Evolutionary conservation across 2,329 filamentous ascomycete genomes (phyloP).

Genomic region (Trichoderma guizhouense): DNA sequence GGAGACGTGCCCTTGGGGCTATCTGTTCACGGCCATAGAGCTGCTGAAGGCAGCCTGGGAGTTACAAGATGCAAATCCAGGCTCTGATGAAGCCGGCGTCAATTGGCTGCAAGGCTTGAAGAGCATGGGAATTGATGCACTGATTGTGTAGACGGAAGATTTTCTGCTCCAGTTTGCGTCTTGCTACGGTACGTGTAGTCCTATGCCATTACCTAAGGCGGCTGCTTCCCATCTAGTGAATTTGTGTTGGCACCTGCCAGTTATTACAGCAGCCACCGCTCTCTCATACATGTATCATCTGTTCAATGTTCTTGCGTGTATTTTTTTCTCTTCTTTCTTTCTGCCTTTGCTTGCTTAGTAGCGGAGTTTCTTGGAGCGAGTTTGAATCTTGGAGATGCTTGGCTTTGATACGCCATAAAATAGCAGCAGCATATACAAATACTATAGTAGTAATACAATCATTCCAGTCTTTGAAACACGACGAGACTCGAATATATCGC

Average conservation of each 20-base stretch:
- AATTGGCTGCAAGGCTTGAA: conserved; percentile 45
- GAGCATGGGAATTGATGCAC: conserved; percentile 42
- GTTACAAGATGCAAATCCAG: conserved; percentile 36
- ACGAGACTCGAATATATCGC: not conserved
- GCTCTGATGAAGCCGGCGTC: conserved; percentile 22
- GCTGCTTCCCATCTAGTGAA: not conserved
- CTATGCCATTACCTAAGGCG: not conserved
- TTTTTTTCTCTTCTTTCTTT: not conserved
- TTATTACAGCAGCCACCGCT: not conserved
- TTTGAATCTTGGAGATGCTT: not conserved
- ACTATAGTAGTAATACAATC: not conserved
- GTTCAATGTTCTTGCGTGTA: not conserved
- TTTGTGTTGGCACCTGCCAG: not conserved
- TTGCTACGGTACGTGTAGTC: not conserved
- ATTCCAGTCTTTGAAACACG: not conserved
- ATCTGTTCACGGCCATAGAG: conserved; percentile 49
- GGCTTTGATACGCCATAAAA: not conserved
- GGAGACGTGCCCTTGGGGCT: conserved; percentile 47
- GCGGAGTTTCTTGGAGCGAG: not conserved
- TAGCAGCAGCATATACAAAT: not conserved
- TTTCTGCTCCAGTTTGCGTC: not conserved
- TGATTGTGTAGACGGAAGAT: conserved; percentile 40
- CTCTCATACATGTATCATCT: not conserved
- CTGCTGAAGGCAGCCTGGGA: conserved; percentile 47
- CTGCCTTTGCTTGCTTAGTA: not conserved